These are phyloP conservation scores for Wickerhamiella cacticola DNA, from an alignment of 805 yeast genomes.

Conservation along the genomic window DNA sequence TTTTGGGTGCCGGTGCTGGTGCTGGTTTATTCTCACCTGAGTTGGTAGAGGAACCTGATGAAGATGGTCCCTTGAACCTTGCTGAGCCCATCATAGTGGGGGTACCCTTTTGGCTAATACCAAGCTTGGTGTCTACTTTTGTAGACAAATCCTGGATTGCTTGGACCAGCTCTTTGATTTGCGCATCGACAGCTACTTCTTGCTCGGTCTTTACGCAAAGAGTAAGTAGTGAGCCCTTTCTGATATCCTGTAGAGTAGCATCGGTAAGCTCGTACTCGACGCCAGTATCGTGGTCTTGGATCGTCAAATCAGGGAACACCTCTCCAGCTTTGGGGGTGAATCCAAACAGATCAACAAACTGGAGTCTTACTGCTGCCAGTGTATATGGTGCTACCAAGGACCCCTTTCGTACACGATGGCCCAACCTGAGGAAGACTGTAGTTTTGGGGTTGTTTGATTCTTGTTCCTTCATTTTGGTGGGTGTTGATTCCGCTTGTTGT, in stretches of 20 bases:
- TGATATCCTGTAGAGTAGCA: conserved; percentile 43
- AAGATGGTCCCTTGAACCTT: background rate
- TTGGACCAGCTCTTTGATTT: conserved; percentile 25
- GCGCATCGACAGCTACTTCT: conserved; percentile 23
- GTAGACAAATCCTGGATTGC: conserved; percentile 21
- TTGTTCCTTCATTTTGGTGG: background rate
- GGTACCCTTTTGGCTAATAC: conserved; percentile 7
- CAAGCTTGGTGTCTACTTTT: conserved; percentile 15
- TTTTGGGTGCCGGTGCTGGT: background rate
- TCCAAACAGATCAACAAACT: conserved; percentile 80
- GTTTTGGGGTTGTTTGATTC: conserved; percentile 7
- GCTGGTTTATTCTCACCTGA: background rate
- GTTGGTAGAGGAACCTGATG: background rate
- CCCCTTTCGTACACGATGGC: conserved; percentile 21
- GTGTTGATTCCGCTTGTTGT: background rate
- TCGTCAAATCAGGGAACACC: conserved; percentile 65
- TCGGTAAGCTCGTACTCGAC: conserved; percentile 77
- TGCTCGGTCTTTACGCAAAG: conserved; percentile 39
- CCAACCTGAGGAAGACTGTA: conserved; percentile 28
- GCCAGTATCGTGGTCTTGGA: conserved; percentile 46
- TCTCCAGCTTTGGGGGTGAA: conserved; percentile 56
- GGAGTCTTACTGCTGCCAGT: conserved; percentile 35
- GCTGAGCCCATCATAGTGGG: conserved; percentile 10
- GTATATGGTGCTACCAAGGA: conserved; percentile 17
- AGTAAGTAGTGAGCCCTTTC: conserved; percentile 47